phyloP scores from a whole-genome alignment of 345 rosid genomes.

The Ceriops zippeliana region DNA sequence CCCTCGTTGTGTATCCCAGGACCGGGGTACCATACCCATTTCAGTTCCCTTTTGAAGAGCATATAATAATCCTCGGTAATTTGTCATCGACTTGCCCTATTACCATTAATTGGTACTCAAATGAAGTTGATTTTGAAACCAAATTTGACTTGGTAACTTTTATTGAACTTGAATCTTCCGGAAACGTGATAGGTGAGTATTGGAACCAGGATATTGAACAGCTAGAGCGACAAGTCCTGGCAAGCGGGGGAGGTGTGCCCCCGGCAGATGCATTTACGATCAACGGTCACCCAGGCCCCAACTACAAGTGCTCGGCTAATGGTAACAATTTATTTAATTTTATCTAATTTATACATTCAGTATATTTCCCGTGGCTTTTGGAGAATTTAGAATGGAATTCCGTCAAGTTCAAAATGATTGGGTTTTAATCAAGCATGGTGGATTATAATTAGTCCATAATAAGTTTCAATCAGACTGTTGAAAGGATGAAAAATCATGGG shows the following conservation, averaged over 20 bases:
- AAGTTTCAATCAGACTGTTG: no score
- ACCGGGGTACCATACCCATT: conserved; percentile 70
- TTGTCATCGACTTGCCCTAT: no score
- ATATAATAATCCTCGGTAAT: conserved; percentile 58
- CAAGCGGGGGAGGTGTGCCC: conserved; percentile 68
- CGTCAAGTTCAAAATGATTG: no score
- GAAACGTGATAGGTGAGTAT: conserved; percentile 54
- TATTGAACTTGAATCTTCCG: neutral
- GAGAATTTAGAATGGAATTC: neutral
- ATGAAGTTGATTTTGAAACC: no score
- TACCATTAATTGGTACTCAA: no score
- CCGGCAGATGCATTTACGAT: conserved; percentile 74
- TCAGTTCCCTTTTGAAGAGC: conserved; percentile 54
- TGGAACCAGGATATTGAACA: conserved; percentile 66
- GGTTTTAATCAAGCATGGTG: no score
- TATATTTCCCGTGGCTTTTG: neutral
- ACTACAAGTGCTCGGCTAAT: conserved; percentile 65
- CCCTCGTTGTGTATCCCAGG: conserved; percentile 67
- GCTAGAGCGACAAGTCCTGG: conserved; percentile 50
- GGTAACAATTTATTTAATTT: conserved; percentile 37
- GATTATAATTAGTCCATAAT: no score
- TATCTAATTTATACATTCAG: neutral
- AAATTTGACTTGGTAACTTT: neutral
- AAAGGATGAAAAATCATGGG: no score
- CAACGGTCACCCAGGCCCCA: conserved; percentile 88